phyloP scores from a whole-genome alignment of 768 basidiomycete species.

The Collybiopsis confluens region DNA sequence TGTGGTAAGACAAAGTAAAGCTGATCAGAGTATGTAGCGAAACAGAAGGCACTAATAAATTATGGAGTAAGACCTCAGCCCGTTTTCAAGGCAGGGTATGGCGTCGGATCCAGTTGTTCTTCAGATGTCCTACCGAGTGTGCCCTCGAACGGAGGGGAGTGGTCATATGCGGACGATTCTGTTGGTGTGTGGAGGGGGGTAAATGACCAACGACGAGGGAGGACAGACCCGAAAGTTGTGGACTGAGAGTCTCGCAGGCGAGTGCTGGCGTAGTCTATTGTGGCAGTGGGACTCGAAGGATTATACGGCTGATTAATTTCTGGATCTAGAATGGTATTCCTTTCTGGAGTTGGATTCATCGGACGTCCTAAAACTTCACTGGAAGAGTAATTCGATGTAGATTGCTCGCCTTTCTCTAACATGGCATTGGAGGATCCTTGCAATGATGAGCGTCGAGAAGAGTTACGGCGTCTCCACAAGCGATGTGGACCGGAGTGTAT shows the following conservation, averaged over 20 bases:
- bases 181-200: conserved; percentile 12
- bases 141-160: background rate
- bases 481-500: conserved; percentile 41
- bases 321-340: conserved; percentile 27
- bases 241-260: conserved; percentile 9
- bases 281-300: conserved; percentile 19
- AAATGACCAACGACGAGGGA: conserved; percentile 14
- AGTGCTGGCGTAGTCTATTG: conserved; percentile 6
- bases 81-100: background rate
- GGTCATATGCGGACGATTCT: conserved; percentile 7
- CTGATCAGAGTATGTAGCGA: background rate
- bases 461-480: conserved; percentile 20
- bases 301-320: conserved; percentile 30
- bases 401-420: conserved; percentile 25
- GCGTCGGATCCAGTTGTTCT: background rate
- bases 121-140: conserved; percentile 4
- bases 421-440: conserved; percentile 13
- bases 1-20: background rate
- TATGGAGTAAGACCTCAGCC: background rate
- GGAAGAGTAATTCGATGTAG: conserved; percentile 3
- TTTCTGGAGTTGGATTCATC: conserved; percentile 37
- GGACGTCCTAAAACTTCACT: conserved; percentile 20
- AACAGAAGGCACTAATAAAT: background rate
- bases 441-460: conserved; percentile 1
- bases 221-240: conserved; percentile 10